Base-by-base conservation (phyloP, 2,329 filamentous ascomycete species). In the Trichoderma pleuroti region DNA sequence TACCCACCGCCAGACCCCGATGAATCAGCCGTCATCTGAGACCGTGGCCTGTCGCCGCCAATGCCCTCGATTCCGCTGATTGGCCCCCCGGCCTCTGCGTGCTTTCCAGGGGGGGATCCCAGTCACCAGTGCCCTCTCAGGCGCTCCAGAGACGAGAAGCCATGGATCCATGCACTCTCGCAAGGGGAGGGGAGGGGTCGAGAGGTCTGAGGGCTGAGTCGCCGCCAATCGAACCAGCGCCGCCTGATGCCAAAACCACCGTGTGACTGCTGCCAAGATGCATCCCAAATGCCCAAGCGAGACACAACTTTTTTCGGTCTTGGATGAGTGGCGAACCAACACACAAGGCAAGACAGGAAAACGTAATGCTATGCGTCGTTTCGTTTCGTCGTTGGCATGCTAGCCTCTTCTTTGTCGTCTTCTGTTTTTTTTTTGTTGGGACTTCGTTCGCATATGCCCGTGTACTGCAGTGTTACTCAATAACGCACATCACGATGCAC, bases 11-110 rank as follows among this genome's bases (percentile, higher is more conserved):
- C n/a, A 12, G 49, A 52, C 61, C 42, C 21, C 63, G 49, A 66
- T 66, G 63, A 66, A 66, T 66, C 63, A 66, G 49, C 52, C 52
- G 56, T 68, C 65, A 68, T 68, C 65, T 68, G 65, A 68, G 65
- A 39, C 54, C 26, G 24, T 68, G 65, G 54, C 54, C 65, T 68
- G 36, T 68, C 54, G 54, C 49, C 46, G 46, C 46, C 46, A 49
- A 49, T 14, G 6, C 56, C n/a, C n/a, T n/a, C n/a, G n/a, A n/a
- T n/a, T 14, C 5, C 36, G 24, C 54, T 60, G 54, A 60, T 34
- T 68, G 65, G 54, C n/a, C 46, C 46, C 46, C n/a, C n/a, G n/a
- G 46, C 5, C 46, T 49, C 46, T 49, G 46, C n/a, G n/a, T 49
- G 46, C 5, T 21, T 21, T 46, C 42, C 42, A 46, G 42, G 42